Conservation (phyloP, 169 alveolate species). For the Cryptosporidium tyzzeri region DNA sequence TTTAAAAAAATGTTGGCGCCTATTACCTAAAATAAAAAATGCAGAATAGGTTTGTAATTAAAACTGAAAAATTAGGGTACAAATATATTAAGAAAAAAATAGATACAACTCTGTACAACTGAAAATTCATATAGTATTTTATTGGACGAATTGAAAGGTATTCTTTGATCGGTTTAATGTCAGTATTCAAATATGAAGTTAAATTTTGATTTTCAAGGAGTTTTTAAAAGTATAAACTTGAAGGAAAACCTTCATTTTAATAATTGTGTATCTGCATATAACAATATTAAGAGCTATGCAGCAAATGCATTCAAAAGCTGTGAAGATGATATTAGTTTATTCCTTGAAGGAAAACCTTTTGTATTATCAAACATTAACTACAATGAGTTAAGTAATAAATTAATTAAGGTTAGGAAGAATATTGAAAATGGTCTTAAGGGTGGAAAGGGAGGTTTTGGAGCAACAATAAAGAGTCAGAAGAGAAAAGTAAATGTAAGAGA, state of each 20-base stretch:
- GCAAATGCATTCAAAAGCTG: constrained; percentile 39
- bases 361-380: constrained; percentile 24
- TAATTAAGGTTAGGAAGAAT: constrained; percentile 32
- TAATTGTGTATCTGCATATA: constrained; percentile 12
- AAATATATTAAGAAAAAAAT: not conserved
- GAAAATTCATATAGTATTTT: not conserved
- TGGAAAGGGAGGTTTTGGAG: constrained; percentile 76
- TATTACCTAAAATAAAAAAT: not conserved
- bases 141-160: not conserved
- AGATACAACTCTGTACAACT: not conserved
- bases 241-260: constrained; percentile 5
- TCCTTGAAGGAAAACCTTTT: constrained; percentile 64
- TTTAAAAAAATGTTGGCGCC: constrained; percentile 39
- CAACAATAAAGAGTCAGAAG: constrained; percentile 71
- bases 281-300: constrained; percentile 30
- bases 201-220: constrained; percentile 69
- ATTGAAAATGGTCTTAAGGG: constrained; percentile 56
- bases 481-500: constrained; percentile 38
- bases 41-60: not conserved
- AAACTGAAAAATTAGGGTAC: not conserved
- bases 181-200: constrained; percentile 23
- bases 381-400: constrained; percentile 24
- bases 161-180: not conserved
- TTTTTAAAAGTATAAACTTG: constrained; percentile 39
- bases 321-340: constrained; percentile 44